Evolutionary conservation across 2,329 filamentous ascomycete species (phyloP).

Genomic region (Grosmannia penicillata): DNA sequence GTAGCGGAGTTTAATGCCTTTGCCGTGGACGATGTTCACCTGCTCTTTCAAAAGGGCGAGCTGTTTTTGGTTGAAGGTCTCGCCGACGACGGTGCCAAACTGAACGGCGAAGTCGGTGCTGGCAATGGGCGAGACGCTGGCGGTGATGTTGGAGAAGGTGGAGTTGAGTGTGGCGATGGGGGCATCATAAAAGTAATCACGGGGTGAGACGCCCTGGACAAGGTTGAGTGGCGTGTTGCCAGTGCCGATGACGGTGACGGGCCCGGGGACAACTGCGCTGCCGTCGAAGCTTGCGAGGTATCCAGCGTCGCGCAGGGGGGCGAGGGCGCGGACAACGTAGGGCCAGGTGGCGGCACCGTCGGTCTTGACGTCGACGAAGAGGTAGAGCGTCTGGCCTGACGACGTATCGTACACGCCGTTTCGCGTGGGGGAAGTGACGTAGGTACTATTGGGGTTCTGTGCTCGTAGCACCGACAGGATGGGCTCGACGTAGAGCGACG

Average conservation of each 20-base stretch:
- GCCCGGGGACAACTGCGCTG: conserved; percentile 29
- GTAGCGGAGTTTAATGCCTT: conserved; percentile 44
- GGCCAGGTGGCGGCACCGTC: conserved; percentile 34
- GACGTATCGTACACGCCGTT: conserved; percentile 40
- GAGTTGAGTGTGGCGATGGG: conserved; percentile 11
- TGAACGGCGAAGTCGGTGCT: conserved; percentile 21
- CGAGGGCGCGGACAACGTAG: conserved; percentile 33
- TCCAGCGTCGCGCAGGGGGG: conserved; percentile 38
- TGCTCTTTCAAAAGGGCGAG: conserved; percentile 33
- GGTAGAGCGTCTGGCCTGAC: conserved; percentile 34
- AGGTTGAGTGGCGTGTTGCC: conserved; percentile 44
- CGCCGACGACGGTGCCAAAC: conserved; percentile 19
- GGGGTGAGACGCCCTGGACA: conserved; percentile 40
- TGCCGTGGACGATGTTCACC: conserved; percentile 34
- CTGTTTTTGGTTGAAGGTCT: conserved; percentile 29
- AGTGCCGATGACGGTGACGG: conserved; percentile 52
- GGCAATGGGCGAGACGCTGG: conserved; percentile 13
- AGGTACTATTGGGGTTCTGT: conserved; percentile 32
- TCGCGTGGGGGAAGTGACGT: conserved; percentile 24
- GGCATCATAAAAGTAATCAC: conserved; percentile 23
- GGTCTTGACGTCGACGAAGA: conserved; percentile 56
- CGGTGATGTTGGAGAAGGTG: conserved; percentile 13
- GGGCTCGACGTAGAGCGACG: conserved; percentile 46
- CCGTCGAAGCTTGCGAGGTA: conserved; percentile 39
- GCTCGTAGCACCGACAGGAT: conserved; percentile 38